phyloP scores from a whole-genome alignment of 2,329 filamentous ascomycete species.

The Simplicillium sp. region DNA sequence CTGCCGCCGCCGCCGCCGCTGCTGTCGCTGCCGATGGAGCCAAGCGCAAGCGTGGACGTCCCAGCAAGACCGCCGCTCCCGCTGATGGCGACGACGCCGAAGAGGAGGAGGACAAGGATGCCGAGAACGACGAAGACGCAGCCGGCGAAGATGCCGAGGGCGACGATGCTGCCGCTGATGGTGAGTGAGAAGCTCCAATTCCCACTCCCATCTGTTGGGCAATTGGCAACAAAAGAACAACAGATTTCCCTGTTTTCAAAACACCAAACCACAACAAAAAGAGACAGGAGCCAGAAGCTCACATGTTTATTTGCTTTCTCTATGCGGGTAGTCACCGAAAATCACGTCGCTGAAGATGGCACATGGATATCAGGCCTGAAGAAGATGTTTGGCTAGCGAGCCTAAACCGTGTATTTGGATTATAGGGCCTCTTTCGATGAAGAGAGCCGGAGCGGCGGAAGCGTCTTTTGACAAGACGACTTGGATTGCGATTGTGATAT shows the following conservation, averaged over 20 bases:
- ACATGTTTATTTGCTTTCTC: no score
- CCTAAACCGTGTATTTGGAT: conserved; percentile 10
- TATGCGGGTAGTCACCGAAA: background rate
- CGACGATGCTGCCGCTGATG: conserved; percentile 5
- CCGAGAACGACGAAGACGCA: background rate
- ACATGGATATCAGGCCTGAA: conserved; percentile 12
- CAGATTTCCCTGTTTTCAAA: background rate
- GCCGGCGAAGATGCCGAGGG: background rate
- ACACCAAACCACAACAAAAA: background rate
- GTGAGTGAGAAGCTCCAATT: background rate
- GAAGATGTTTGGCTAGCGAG: conserved; percentile 17
- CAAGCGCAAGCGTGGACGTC: background rate
- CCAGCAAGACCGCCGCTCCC: conserved; percentile 7
- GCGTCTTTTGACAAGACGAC: no score
- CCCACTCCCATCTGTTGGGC: background rate
- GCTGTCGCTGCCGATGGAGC: conserved; percentile 9
- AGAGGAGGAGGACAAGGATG: conserved; percentile 9
- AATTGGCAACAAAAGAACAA: no score
- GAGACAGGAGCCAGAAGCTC: background rate
- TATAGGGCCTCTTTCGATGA: background rate
- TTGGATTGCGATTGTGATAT: no score
- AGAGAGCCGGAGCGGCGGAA: no score
- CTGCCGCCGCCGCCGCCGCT: conserved; percentile 9
- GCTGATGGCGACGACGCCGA: conserved; percentile 11
- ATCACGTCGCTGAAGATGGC: conserved; percentile 15